These are phyloP conservation scores for Microbotryum saponariae DNA, from an alignment of 1,284 basidiomycete genomes.

Conservation along the genomic window DNA sequence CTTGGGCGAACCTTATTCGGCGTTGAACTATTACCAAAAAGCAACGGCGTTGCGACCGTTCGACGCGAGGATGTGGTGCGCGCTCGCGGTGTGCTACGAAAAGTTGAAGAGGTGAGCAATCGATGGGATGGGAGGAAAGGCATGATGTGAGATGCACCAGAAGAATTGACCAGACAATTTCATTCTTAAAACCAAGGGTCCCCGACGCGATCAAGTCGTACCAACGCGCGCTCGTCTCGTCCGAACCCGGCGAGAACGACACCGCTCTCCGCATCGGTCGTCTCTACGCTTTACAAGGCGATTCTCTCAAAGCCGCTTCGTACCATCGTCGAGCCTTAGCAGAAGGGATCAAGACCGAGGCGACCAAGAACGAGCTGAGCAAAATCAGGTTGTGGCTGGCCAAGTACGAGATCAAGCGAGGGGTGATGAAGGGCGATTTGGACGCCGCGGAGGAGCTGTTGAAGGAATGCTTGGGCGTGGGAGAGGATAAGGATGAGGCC, in stretches of 20 bases:
- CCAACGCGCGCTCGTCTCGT: conserved; percentile 76
- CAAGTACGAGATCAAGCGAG: conserved; percentile 30
- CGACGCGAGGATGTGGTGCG: conserved; percentile 93
- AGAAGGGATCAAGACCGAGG: conserved; percentile 20
- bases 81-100: conserved; percentile 87
- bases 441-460: conserved; percentile 28
- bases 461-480: conserved; percentile 6
- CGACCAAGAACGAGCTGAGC: conserved; percentile 17
- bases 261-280: conserved; percentile 70
- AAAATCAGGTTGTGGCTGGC: conserved; percentile 27
- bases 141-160: too few relatives aligned
- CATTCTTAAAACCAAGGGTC: conserved; percentile 47
- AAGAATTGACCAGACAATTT: background rate
- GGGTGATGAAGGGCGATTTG: conserved; percentile 22
- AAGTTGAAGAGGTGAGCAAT: conserved; percentile 64
- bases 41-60: conserved; percentile 89
- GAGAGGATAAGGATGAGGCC: conserved; percentile 28
- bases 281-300: conserved; percentile 60
- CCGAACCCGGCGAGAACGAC: conserved; percentile 67
- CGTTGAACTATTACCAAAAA: conserved; percentile 92
- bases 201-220: conserved; percentile 81
- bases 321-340: conserved; percentile 31
- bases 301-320: conserved; percentile 52
- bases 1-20: conserved; percentile 91
- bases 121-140: too few relatives aligned